Evolutionary conservation across 345 rosid species (phyloP).

Genomic region (Hibiscus syriacus): DNA sequence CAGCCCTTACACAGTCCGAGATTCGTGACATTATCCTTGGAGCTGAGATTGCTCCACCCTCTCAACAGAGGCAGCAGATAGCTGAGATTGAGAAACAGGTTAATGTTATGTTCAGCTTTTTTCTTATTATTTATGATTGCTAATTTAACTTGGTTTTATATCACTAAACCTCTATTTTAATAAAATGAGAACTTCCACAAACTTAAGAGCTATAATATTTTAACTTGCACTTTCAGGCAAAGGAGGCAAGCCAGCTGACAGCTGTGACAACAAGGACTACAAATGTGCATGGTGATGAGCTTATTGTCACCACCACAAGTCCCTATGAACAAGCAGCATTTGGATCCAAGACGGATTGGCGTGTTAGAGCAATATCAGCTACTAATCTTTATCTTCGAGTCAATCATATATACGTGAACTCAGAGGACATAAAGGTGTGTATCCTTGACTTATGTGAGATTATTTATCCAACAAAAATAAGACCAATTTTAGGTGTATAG

Average conservation of each 20-base stretch:
- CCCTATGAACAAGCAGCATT: conserved; percentile 92
- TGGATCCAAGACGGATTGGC: conserved; percentile 98
- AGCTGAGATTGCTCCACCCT: conserved; percentile 99
- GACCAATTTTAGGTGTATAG: background rate
- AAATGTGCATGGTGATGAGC: conserved; percentile 91
- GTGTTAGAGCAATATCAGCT: conserved; percentile 98
- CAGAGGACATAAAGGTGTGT: conserved; percentile 44
- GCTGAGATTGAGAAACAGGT: conserved; percentile 99
- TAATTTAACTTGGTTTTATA: background rate
- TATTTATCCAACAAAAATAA: background rate
- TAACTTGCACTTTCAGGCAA: conserved; percentile 45
- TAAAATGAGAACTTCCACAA: background rate
- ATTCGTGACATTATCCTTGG: conserved; percentile 97
- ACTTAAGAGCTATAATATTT: background rate
- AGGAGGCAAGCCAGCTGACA: conserved; percentile 91
- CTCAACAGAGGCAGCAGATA: conserved; percentile 96
- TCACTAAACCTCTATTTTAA: background rate
- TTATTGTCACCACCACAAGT: conserved; percentile 80
- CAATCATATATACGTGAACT: conserved; percentile 85
- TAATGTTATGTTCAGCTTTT: background rate
- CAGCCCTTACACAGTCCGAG: conserved; percentile 97
- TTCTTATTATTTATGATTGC: background rate
- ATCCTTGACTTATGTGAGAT: background rate
- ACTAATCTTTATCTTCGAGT: conserved; percentile 96
- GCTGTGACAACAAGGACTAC: conserved; percentile 96